Evolutionary conservation across 2,329 filamentous ascomycete species (phyloP), one percentile per base, ranked within the genome.

Genomic region (Arthroderma sp.): DNA sequence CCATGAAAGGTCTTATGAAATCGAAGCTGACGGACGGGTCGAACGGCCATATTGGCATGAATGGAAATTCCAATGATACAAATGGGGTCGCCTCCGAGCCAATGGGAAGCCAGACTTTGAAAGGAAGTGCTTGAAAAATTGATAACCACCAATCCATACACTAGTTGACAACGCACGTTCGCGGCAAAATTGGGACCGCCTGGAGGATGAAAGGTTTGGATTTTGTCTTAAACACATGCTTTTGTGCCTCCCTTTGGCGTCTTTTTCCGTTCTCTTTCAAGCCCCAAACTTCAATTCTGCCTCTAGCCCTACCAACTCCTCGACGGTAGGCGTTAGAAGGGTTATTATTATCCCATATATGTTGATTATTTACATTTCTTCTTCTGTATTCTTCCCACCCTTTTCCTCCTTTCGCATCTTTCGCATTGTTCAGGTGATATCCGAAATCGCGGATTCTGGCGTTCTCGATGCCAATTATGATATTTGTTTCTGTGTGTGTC

Each of bases 391-490:
- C 51, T 54, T 54, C 11, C 25, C 21, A n/a, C 25, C 13, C n/a
- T 51, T 54, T 54, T 35, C 23, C 23, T 15, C 51, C 39, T 39
- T 54, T 38, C 35, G 31, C 33, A 39, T 54, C 33, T n/a, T 38
- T 37, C 19, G 51, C 51, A 54, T 38, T 54, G 37, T 33, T 33
- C n/a, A 37, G 31, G 51, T 37, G 51, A 37, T 35, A 28, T 38
- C 31, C 51, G 25, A 21, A 54, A 39, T 37, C 21, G 13, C 51
- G 17, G 51, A 38, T 38, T 37, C 51, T 54, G 51, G 51, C 51
- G 51, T 54, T 54, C n/a, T 54, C 21, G 33, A 51, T 33, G 47
- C 47, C 47, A 51, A 51, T 51, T 51, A 51, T 33, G 47, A 51
- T 11, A 51, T 51, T 51, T 51, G 25, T 51, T 51, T 51, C n/a